Evolutionary conservation across 2,329 filamentous ascomycete genomes (phyloP), one percentile per base, ranked within the genome.

Genomic region (Aspergillus flavus): DNA sequence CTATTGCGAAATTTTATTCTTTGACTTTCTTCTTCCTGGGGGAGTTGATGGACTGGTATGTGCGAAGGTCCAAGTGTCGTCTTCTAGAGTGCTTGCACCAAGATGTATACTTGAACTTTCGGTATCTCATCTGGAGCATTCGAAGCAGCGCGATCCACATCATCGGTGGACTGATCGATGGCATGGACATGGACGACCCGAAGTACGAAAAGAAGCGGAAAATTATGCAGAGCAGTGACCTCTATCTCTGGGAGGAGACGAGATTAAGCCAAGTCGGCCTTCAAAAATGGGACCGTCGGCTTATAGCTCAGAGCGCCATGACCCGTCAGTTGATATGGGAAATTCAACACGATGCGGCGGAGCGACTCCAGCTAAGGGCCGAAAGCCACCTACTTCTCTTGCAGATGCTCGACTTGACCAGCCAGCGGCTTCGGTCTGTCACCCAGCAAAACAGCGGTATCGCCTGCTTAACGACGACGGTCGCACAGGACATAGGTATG

Each of bases 31-130:
- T 79, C 61, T 73, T 77, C 28, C 64, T 79, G 3, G 72, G 73
- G 23, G 75, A 78, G 58, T 71, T 78, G 52, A 78, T 79, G 70
- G 73, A 78, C 61, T 78, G 75, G 72, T 78, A 78, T 68, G 68
- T 74, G 34, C 63, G 75, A 52, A 67, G 70, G 61, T 73, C 72
- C 14, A 76, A 69, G 14, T 78, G 77, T 55, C 74, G 75, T 32
- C 59, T 78, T 9, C 61, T 79, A 52, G 72, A 73, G 34, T 77
- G 76, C 57, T 73, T 74, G 45, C 73, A 71, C 59, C 75, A 76
- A 52, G 74, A 79, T 58, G 66, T 72, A 12, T 75, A 78, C 62
- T 64, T 68, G 46, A 71, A 76, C 39, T 75, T 79, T n/a, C 66
- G 71, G 39, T 69, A 71, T 53, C 64, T 79, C 32, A 66, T 79